These are phyloP conservation scores for Podospora australis DNA, from an alignment of 495 filamentous ascomycete species.

Conservation along the genomic window DNA sequence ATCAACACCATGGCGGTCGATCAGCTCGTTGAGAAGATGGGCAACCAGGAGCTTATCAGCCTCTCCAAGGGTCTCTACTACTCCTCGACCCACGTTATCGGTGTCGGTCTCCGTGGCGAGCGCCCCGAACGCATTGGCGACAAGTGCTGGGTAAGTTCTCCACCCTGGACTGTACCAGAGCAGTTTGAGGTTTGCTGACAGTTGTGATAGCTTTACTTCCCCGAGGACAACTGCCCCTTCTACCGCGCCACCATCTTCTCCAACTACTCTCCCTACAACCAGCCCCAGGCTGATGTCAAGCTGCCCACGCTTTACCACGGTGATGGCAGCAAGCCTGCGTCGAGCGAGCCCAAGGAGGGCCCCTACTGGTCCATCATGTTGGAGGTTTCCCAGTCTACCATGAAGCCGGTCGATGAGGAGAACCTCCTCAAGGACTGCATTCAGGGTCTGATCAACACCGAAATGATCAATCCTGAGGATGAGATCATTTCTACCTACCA, in stretches of 20 bases:
- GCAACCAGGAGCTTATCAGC: slow-evolving; percentile 70
- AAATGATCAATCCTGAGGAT: slow-evolving; percentile 82
- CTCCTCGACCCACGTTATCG: slow-evolving; percentile 95
- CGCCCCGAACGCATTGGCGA: slow-evolving; percentile 96
- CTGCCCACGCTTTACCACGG: slow-evolving; percentile 81
- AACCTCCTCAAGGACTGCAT: slow-evolving; percentile 85
- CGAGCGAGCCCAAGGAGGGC: slow-evolving; percentile 63
- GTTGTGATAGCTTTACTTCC: slow-evolving; percentile 99
- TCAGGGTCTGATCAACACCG: slow-evolving; percentile 92
- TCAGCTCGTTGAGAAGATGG: slow-evolving; percentile 78
- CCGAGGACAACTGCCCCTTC: slow-evolving; percentile 97
- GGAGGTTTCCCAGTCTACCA: slow-evolving; percentile 89
- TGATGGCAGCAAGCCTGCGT: slow-evolving; percentile 70
- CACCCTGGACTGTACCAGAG: no score
- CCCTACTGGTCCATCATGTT: slow-evolving; percentile 99
- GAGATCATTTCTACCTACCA: slow-evolving; percentile 99
- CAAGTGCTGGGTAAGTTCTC: slow-evolving; percentile 89
- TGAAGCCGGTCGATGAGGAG: slow-evolving; percentile 85
- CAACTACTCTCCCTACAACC: slow-evolving; percentile 99
- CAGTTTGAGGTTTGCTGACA: slow-evolving; percentile 42
- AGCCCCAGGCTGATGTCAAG: slow-evolving; percentile 74
- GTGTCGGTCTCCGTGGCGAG: slow-evolving; percentile 85
- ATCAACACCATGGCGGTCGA: slow-evolving; percentile 97
- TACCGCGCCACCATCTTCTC: slow-evolving; percentile 99
- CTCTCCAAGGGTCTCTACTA: slow-evolving; percentile 93